These are phyloP conservation scores for Stagonosporopsis tanaceti DNA, from an alignment of 2,329 filamentous ascomycete species.

Conservation along the genomic window DNA sequence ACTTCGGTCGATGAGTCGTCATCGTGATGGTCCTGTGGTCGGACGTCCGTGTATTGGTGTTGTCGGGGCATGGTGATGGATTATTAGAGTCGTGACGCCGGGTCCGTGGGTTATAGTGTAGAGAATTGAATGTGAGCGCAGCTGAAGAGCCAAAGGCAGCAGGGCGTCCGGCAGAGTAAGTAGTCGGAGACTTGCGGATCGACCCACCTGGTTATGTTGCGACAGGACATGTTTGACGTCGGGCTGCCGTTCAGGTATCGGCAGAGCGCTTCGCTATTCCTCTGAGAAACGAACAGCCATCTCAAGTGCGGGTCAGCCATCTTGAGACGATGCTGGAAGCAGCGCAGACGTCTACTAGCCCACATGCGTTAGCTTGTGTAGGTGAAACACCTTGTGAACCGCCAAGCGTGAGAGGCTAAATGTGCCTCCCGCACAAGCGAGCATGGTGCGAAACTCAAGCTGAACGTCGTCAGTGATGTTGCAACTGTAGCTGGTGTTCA, in stretches of 20 bases:
- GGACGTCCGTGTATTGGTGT: conserved; percentile 42
- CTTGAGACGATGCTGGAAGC: conserved; percentile 28
- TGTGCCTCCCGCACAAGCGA: conserved; percentile 30
- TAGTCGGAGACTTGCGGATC: conserved; percentile 23
- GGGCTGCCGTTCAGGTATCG: conserved; percentile 19
- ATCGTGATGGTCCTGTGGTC: conserved; percentile 33
- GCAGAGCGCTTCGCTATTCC: conserved; percentile 15
- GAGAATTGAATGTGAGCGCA: conserved; percentile 36
- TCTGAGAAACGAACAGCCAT: conserved; percentile 16
- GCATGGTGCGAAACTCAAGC: conserved; percentile 34
- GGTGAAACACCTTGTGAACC: conserved; percentile 43
- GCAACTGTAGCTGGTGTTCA: neutral
- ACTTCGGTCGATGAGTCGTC: conserved; percentile 47
- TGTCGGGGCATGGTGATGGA: conserved; percentile 37
- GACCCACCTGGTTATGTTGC: conserved; percentile 24
- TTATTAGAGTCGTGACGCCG: conserved; percentile 27
- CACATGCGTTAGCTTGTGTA: conserved; percentile 30
- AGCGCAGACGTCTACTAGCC: conserved; percentile 26
- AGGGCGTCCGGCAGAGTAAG: conserved; percentile 23
- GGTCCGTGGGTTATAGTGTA: conserved; percentile 21
- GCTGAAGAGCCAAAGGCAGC: conserved; percentile 35
- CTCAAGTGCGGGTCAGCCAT: conserved; percentile 9
- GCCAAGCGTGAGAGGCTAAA: conserved; percentile 43
- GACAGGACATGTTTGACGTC: conserved; percentile 35
- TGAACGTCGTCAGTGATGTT: conserved; percentile 21